Evolutionary conservation across 495 filamentous ascomycete species (phyloP), one percentile per base, ranked within the genome.

Genomic region (Neurospora intermedia): DNA sequence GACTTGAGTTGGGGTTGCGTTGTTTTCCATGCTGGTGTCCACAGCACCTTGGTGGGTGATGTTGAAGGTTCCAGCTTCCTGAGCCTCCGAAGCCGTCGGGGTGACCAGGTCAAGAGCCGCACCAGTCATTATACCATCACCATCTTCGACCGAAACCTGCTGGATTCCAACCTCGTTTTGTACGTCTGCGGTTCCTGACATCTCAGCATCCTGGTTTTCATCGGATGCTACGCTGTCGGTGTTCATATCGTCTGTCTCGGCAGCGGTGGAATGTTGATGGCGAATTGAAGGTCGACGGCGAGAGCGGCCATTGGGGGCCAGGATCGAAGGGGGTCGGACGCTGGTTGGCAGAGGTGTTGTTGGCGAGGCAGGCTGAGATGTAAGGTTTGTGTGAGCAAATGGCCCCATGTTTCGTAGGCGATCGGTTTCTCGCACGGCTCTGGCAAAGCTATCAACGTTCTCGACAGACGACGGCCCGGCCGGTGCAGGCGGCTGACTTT

Each of bases 361-460:
- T 1, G 96, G 96, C 11, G 95, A 97, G 71, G 93, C 92, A 1
- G 96, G 96, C 77, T 97, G 96, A 9, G 96, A 97, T 35, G 89
- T 87, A 70, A 94, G 83, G 27, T 90, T 90, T 3, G 88, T 85
- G 69, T 92, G 89, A 69, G 92, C 82, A 9, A 90, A 88, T 2
- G 93, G 90, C 41, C 93, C 82, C 89, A 96, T 96, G 72, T 92
- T 95, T 15, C 92, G 92, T 20, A 98, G 86, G 69, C 95, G 90
- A 76, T 98, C 95, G 45, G 87, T 86, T 78, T 97, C 94, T 72
- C 94, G 91, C 41, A 97, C 91, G 18, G 93, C 93, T 23, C 93
- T 88, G 73, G 89, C 87, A 80, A 96, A 94, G 13, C 88, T 89
- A 79, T 95, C 93, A 39, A 87, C 82, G 11, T 87, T 83, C 77